Conservation (phyloP, 2,329 filamentous ascomycete genomes). For the Aplosporella prunicola region DNA sequence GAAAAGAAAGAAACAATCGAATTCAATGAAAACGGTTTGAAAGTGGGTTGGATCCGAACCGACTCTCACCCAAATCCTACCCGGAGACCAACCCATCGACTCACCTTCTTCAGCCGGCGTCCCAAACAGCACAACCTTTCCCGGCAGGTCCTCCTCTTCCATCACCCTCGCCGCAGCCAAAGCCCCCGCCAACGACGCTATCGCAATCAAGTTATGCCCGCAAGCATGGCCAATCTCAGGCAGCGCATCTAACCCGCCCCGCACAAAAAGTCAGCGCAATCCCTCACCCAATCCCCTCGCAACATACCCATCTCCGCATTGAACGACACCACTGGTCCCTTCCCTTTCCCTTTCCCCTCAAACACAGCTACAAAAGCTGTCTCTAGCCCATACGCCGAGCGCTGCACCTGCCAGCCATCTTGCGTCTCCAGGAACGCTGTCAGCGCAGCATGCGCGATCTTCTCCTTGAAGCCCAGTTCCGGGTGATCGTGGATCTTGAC, state of each 20-base stretch:
- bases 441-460: slow-evolving; percentile 42
- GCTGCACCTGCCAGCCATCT: slow-evolving; percentile 42
- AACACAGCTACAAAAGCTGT: slow-evolving; percentile 47
- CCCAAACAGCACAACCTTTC: slow-evolving; percentile 33
- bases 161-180: slow-evolving; percentile 28
- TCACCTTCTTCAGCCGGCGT: slow-evolving; percentile 37
- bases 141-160: slow-evolving; percentile 19
- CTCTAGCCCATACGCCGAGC: slow-evolving; percentile 42
- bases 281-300: not conserved
- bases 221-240: slow-evolving; percentile 36
- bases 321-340: slow-evolving; percentile 39
- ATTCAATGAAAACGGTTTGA: not conserved
- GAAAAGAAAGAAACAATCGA: not conserved
- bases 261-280: not conserved
- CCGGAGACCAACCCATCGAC: not conserved
- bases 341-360: slow-evolving; percentile 35
- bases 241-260: slow-evolving; percentile 27
- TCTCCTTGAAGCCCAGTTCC: slow-evolving; percentile 40
- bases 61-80: not conserved
- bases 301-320: slow-evolving; percentile 30
- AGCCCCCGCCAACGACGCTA: slow-evolving; percentile 29
- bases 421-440: slow-evolving; percentile 38
- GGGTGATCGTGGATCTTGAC: slow-evolving; percentile 45
- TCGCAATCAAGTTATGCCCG: slow-evolving; percentile 38
- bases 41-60: not conserved